Base-by-base conservation (phyloP, 2,329 filamentous ascomycete genomes). In the Rhinocladiella mackenziei region DNA sequence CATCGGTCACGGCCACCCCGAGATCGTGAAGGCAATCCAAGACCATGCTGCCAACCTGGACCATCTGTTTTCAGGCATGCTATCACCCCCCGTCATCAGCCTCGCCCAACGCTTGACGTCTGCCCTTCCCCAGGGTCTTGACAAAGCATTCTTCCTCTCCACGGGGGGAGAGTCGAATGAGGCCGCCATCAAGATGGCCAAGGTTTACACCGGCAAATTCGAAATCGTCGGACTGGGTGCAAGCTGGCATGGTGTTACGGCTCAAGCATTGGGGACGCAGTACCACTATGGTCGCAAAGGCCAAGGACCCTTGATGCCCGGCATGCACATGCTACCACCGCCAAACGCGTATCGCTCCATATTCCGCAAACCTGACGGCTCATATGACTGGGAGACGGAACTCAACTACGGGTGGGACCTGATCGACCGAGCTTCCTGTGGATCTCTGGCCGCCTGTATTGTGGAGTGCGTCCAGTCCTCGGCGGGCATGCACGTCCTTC, bases 351-450 rank as follows among this genome's bases (percentile, higher is more conserved):
- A 82, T 56, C 74, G 79, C 3, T 82, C 79, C 0, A 67, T 74
- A 0, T 84, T 84, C 60, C 71, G 75, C 7, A 71, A 73, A 25
- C 15, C 72, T 0, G 78, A 83, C 50, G 78, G 78, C 1, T 71
- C 70, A 0, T 78, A 84, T 50, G 80, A 84, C 57, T 84, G 80
- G 80, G 68, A 79, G 52, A 73, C 76, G 0, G 81, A 84, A 58
- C 63, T 84, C 10, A 71, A 79, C 8, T 83, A 76, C 53, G 78
- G 77, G 3, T 84, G 77, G 70, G 65, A 66, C 13, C 65, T 83
- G 62, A 67, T 84, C 14, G 79, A 84, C 48, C 66, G 71, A 32
- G 73, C 77, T 42, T 78, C 72, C 1, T 74, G 71, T 43, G 80
- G 80, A 0, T 81, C 78, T 0, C 68, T 84, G 0, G 80, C 80